Evolutionary conservation across 495 filamentous ascomycete species (phyloP), one percentile per base, ranked within the genome.

Genomic region (Rhypophila decipiens): DNA sequence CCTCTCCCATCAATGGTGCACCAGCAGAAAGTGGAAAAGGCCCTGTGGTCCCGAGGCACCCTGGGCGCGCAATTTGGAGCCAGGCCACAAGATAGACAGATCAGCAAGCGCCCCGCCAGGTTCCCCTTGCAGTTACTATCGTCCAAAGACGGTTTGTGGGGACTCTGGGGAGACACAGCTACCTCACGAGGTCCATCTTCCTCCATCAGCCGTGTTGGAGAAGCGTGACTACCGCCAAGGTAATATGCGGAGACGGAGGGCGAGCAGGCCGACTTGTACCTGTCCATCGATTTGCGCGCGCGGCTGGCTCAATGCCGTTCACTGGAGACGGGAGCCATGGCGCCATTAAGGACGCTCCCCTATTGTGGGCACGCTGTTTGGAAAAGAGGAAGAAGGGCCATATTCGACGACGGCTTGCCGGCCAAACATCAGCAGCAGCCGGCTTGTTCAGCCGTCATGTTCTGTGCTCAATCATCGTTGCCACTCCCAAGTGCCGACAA

Each of bases 141-240:
- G 38, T 40, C 18, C 19, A n/a, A 46, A 45, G 43, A 49, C 41
- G 52, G 46, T 46, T n/a, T 54, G 47, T 54, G 52, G 52, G 52
- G 52, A 46, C 46, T 23, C 36, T 31, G 13, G 24, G 41, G 33
- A 18, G 24, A 18, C n/a, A 29, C 42, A 38, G 21, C 34, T 37
- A 31, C 12, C 43, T 36, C 34, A n/a, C 10, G 40, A 40, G 27
- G 37, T 36, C 24, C 24, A 38, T 35, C 34, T 20, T 39, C 3
- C 19, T 44, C 44, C 33, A 48, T 42, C 47, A 51, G 55, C 55
- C 55, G 51, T 43, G 55, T 58, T 54, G 55, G 45, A 54, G 51
- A 41, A 45, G 38, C 8, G 44, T 12, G 35, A 47, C 43, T 43
- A 17, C 44, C 23, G 50, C 51, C 52, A 55, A 52, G 50, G 43